phyloP scores from a whole-genome alignment of 2,329 filamentous ascomycete species.

The Beauveria asiatica region DNA sequence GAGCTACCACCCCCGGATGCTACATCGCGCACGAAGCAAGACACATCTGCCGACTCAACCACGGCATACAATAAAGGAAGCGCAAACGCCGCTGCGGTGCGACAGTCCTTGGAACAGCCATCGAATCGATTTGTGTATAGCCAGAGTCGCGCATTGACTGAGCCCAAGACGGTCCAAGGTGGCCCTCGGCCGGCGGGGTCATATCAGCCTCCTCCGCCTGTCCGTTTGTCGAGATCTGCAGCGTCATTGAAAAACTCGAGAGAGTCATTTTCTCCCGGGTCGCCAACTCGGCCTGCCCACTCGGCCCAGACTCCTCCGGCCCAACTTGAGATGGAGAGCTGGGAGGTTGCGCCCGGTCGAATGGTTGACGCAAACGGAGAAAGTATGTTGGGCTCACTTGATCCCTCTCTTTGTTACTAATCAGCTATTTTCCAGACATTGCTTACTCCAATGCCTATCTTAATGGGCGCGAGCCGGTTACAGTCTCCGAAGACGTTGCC shows the following conservation, averaged over 20 bases:
- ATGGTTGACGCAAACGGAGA: constrained; percentile 23
- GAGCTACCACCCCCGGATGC: not conserved
- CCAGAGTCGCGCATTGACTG: not conserved
- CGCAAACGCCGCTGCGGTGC: not conserved
- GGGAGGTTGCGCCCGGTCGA: constrained; percentile 38
- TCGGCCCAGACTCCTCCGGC: not conserved
- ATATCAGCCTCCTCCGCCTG: not conserved
- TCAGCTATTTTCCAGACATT: constrained; percentile 25
- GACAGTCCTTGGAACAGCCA: not conserved
- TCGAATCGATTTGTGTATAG: not conserved
- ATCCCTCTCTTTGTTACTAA: not conserved
- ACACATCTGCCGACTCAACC: not conserved
- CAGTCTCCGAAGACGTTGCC: constrained; percentile 27
- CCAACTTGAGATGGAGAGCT: constrained; percentile 31
- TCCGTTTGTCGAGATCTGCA: not conserved
- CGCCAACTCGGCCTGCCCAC: not conserved
- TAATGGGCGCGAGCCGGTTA: constrained; percentile 26
- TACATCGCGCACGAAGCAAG: not conserved
- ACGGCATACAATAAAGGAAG: not conserved
- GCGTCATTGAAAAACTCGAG: not conserved
- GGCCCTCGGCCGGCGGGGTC: not conserved
- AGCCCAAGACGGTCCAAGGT: not conserved
- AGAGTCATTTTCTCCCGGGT: not conserved
- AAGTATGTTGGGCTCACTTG: constrained; percentile 23
- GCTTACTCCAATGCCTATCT: constrained; percentile 36